These are phyloP conservation scores for Cladorrhinum sp. DNA, from an alignment of 2,329 filamentous ascomycete genomes.

Conservation along the genomic window DNA sequence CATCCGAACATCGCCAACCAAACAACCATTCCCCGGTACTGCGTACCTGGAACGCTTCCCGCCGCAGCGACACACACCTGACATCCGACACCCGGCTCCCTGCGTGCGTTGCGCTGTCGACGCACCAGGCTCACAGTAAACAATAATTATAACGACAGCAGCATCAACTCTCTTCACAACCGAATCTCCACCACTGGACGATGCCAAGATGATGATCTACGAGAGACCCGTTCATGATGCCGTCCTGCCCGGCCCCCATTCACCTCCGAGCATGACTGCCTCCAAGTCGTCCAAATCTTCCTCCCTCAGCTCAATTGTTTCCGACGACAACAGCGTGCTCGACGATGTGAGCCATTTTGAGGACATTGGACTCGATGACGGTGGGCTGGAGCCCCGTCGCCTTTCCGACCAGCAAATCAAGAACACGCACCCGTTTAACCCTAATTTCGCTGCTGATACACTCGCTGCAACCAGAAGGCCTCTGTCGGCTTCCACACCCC, in stretches of 20 bases:
- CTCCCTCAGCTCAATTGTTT: conserved; percentile 76
- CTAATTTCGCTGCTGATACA: conserved; percentile 44
- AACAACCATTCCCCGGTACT: conserved; percentile 13
- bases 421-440: conserved; percentile 47
- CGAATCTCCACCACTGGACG: conserved; percentile 1
- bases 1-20: conserved; percentile 14
- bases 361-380: conserved; percentile 77
- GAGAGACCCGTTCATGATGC: conserved; percentile 38
- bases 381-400: conserved; percentile 33
- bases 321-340: conserved; percentile 67
- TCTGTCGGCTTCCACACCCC: conserved; percentile 28
- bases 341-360: conserved; percentile 83
- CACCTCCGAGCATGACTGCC: conserved; percentile 72
- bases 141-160: conserved; percentile 6
- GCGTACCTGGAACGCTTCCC: conserved; percentile 15
- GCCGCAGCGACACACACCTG: conserved; percentile 14
- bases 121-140: conserved; percentile 4
- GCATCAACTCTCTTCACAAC: background rate
- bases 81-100: background rate
- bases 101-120: conserved; percentile 6
- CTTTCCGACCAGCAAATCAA: conserved; percentile 38
- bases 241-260: conserved; percentile 53
- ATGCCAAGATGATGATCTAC: conserved; percentile 41
- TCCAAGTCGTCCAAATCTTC: conserved; percentile 92
- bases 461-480: conserved; percentile 33